Conservation (phyloP, 306 rosid genomes). For the Crotalaria pallida region DNA sequence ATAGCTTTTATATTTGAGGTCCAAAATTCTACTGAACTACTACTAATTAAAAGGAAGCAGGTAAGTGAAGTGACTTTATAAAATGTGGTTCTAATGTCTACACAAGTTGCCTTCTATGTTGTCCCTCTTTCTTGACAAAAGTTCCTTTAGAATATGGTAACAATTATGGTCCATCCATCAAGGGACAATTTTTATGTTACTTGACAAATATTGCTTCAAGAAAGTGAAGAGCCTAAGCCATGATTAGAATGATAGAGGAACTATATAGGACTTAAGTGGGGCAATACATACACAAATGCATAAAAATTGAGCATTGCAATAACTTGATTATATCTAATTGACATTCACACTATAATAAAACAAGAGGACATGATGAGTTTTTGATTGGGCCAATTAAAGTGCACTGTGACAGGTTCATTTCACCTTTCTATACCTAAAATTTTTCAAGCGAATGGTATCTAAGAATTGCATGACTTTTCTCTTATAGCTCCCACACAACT, state of each 20-base stretch:
- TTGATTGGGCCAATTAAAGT: constrained; percentile 16
- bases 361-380: constrained; percentile 14
- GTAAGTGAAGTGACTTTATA: constrained; percentile 15
- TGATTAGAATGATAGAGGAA: constrained; percentile 25
- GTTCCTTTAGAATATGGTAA: neutral
- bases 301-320: constrained; percentile 1
- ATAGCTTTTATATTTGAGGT: constrained; percentile 28
- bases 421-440: neutral
- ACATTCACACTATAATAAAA: constrained; percentile 11
- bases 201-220: constrained; percentile 14
- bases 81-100: constrained; percentile 27
- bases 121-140: constrained; percentile 16
- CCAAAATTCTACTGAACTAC: constrained; percentile 6
- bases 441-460: constrained; percentile 16
- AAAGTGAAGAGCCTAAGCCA: constrained; percentile 8
- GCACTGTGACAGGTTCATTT: constrained; percentile 8
- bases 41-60: constrained; percentile 6
- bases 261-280: constrained; percentile 25
- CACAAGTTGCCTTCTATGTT: neutral
- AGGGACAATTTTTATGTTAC: neutral
- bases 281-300: neutral
- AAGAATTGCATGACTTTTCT: neutral
- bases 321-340: too few relatives aligned
- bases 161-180: neutral
- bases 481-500: neutral